These are phyloP conservation scores for Calonectria montana DNA, from an alignment of 2,329 filamentous ascomycete genomes.

Conservation along the genomic window DNA sequence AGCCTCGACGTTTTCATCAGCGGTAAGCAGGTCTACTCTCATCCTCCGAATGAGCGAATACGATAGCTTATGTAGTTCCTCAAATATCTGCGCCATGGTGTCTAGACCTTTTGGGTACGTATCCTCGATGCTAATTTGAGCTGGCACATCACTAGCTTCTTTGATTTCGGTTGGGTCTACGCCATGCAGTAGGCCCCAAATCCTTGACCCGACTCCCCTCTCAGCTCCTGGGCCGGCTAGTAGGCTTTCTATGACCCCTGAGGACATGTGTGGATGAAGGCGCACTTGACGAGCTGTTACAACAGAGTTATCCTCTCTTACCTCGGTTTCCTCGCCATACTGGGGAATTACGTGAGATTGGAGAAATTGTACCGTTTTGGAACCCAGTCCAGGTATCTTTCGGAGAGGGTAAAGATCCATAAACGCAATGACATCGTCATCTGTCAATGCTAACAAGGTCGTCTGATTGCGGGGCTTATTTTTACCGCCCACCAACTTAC, in stretches of 20 bases:
- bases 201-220: slow-evolving; percentile 75
- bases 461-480: slow-evolving; percentile 93
- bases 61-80: slow-evolving; percentile 76
- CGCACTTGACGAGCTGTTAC: slow-evolving; percentile 77
- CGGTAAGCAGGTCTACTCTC: slow-evolving; percentile 77
- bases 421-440: slow-evolving; percentile 70
- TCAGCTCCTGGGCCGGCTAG: slow-evolving; percentile 77
- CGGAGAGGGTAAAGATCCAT: slow-evolving; percentile 81
- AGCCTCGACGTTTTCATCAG: slow-evolving; percentile 52
- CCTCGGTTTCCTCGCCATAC: slow-evolving; percentile 47
- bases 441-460: slow-evolving; percentile 77
- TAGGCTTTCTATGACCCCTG: slow-evolving; percentile 73
- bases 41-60: slow-evolving; percentile 81
- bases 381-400: slow-evolving; percentile 87
- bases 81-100: slow-evolving; percentile 70
- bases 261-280: slow-evolving; percentile 69
- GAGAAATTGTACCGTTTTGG: slow-evolving; percentile 65
- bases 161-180: slow-evolving; percentile 81
- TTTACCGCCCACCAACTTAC: slow-evolving; percentile 84
- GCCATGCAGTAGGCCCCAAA: slow-evolving; percentile 86
- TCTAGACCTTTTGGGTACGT: slow-evolving; percentile 79
- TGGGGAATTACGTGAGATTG: slow-evolving; percentile 65
- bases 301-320: slow-evolving; percentile 48
- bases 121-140: slow-evolving; percentile 95
- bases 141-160: slow-evolving; percentile 76